Conservation (phyloP, 176 grass and related monocot genomes). For the Saccharum officinarum region DNA sequence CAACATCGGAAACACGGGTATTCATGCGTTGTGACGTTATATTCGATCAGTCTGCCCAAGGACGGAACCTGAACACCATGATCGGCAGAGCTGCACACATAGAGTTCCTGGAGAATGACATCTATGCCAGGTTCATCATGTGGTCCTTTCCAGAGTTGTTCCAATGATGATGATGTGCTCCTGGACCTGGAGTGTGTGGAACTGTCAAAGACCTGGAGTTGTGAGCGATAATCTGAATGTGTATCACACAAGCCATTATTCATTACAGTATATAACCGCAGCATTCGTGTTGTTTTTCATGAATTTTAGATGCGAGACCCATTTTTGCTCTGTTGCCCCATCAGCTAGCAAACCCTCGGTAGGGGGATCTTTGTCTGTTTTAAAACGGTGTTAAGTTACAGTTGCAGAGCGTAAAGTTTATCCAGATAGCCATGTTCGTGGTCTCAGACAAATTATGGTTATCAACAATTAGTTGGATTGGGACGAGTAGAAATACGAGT, state of each 20-base stretch:
- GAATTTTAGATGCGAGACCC: background rate
- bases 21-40: constrained; percentile 87
- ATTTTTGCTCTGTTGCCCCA: background rate
- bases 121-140: constrained; percentile 84
- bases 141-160: constrained; percentile 84
- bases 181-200: background rate
- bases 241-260: background rate
- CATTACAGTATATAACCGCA: background rate
- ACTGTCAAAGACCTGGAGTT: background rate
- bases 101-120: constrained; percentile 80
- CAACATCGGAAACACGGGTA: constrained; percentile 55
- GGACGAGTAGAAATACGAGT: too few relatives aligned
- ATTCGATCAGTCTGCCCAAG: constrained; percentile 65
- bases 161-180: constrained; percentile 32
- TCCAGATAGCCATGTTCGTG: background rate
- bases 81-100: constrained; percentile 85
- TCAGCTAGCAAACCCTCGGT: background rate
- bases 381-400: too few relatives aligned
- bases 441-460: background rate
- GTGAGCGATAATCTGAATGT: background rate
- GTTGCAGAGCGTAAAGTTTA: background rate
- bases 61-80: constrained; percentile 73
- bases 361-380: too few relatives aligned
- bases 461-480: too few relatives aligned
- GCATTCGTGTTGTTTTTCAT: background rate